Evolutionary conservation across 306 rosid genomes (phyloP), one percentile per base, ranked within the genome.

Genomic region (Cucurbita argyrosperma): DNA sequence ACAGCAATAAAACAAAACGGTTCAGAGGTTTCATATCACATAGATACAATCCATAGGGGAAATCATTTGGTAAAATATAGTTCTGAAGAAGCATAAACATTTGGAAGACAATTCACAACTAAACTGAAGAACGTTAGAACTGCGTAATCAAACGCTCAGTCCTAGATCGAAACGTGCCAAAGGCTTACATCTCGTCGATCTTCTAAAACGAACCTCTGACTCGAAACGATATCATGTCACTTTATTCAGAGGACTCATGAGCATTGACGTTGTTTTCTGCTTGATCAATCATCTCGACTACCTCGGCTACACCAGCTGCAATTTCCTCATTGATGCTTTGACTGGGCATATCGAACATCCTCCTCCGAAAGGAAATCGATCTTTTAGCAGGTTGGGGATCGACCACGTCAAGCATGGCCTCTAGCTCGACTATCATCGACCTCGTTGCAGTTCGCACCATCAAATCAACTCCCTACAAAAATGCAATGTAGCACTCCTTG

Each of bases 381-480:
- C 77, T 88, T 80, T 87, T 84, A 37, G 76, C 37, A 37, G 96
- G 96, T 83, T 92, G 96, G 43, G 96, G 96, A 79, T 92, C 98
- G 37, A 88, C 87, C 76, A 82, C 96, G 42, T 92, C 96, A 40
- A 92, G 91, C 91, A 92, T 90, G 39, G 92, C 96, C 86, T 92
- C 98, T 80, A 92, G 87, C 87, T 92, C 98, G 63, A 88, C 88
- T 82, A 88, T 83, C 83, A 92, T 92, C 10, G 92, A 88, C 80
- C 83, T 88, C 94, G 87, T 90, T 0, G 96, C 90, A 75, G 88
- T 59, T 65, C 96, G 83, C 76, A 92, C 91, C 96, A 87, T 83
- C 42, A 78, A 26, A 83, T 87, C 96, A 46, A 76, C 87, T 76
- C 92, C 96, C 98, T 92, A 66, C 40, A 60, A 51, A 51, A 67